Base-by-base conservation (phyloP, 129 eudicot genomes). In the Kitagawia praeruptora region DNA sequence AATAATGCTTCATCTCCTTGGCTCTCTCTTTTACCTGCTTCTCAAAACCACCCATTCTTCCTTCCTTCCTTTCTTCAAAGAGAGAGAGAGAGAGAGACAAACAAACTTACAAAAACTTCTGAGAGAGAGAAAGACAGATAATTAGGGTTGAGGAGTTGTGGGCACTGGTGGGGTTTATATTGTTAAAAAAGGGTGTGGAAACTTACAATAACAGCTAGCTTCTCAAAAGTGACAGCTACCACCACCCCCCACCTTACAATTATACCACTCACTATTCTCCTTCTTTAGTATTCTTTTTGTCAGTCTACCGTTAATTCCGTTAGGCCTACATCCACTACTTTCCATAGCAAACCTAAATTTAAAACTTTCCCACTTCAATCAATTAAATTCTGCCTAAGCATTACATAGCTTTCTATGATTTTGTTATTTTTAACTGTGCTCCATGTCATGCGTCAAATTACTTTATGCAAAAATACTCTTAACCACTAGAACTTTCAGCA, bases 11-110 rank as follows among this genome's bases (percentile, higher is more conserved):
- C 53, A 90, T 81, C 89, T 86, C 96, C 40, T 83, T 79, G 2
- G 96, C 92, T 75, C 96, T 87, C 16, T 81, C 86, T 82, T 93
- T 93, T 80, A 93, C 93, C 83, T 90, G 92, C 75, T 85, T 48
- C 87, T 93, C 93, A 34, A 93, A 93, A 8, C 88, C 73, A 16
- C 85, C 98, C 96, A 90, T 84, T 1, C 45, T 40, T 77, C 38
- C 83, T 53, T 53, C 2, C 10, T 61, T 58, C 8, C 41, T 40
- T 25, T 67, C 4, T 2, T 41, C 23, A 72, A 51, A 41, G 76
- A 70, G 45, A 71, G 49, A 71, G 39, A 81, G 63, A 53, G 25
- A 58, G 67, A n/a, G n/a, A 58, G 67, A 58, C 0, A 72, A 3
- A 41, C 25, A 21, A 37, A 23, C 53, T 58, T 40, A n/a, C 12